phyloP scores from a whole-genome alignment of 2,329 filamentous ascomycete genomes.

The Aschersonia sp. region DNA sequence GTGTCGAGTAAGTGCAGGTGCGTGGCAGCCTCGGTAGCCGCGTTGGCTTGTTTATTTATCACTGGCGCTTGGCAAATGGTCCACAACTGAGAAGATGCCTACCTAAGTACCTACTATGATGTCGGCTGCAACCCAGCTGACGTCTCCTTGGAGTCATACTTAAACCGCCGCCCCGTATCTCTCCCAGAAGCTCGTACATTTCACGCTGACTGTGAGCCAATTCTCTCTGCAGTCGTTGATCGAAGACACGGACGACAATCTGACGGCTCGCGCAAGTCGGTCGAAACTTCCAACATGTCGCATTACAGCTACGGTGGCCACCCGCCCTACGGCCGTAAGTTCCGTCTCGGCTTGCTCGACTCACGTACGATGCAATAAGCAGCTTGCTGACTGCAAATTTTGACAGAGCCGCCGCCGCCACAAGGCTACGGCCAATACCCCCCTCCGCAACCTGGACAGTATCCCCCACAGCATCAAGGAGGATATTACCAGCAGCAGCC shows the following conservation, averaged over 20 bases:
- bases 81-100: not conserved
- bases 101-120: too few species aligned
- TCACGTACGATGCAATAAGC: not conserved
- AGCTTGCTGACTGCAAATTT: not conserved
- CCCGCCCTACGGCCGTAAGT: slow-evolving; percentile 20
- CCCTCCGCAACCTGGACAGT: slow-evolving; percentile 10
- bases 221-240: too few species aligned
- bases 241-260: too few species aligned
- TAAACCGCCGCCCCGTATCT: too few species aligned
- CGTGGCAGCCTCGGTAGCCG: not conserved
- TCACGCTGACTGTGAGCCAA: too few species aligned
- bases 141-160: too few species aligned
- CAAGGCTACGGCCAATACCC: slow-evolving; percentile 22
- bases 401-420: slow-evolving; percentile 18
- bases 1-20: not conserved
- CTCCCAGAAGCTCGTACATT: too few species aligned
- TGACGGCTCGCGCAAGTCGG: too few species aligned
- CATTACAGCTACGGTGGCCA: slow-evolving; percentile 15
- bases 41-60: too few species aligned
- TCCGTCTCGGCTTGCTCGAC: not conserved
- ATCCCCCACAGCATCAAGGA: slow-evolving; percentile 8
- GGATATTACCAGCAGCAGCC: slow-evolving; percentile 13
- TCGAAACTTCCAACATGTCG: slow-evolving; percentile 13
- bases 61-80: not conserved
- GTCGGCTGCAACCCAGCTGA: too few species aligned